Percentiles rank a stretch among this genome's conserved stretches.
These are phyloP conservation scores for Sarocladiaceae sp. DNA, from an alignment of 2,329 filamentous ascomycete genomes.

Conservation along the genomic window DNA sequence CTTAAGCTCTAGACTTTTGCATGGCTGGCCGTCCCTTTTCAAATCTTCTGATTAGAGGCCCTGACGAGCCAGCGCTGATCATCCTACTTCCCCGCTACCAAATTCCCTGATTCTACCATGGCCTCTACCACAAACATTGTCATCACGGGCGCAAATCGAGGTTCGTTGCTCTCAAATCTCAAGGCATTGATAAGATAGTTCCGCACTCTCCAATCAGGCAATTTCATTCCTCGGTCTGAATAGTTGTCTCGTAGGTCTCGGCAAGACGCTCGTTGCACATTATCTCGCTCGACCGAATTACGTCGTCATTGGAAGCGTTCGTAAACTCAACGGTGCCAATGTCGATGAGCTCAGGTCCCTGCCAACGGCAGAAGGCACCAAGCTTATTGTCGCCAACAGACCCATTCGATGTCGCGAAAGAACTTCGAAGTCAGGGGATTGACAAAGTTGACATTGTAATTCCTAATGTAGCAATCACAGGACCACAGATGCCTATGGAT, in stretches of 20 bases:
- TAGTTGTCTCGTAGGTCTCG: conserved; percentile 20
- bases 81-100: too few relatives aligned
- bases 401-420: conserved; percentile 25
- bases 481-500: not conserved
- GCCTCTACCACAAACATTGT: not conserved
- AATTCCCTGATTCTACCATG: too few relatives aligned
- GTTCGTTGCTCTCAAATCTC: not conserved
- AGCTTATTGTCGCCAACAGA: conserved; percentile 37
- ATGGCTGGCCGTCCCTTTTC: too few relatives aligned
- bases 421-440: conserved; percentile 30
- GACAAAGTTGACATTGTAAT: conserved; percentile 44
- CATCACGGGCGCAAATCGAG: conserved; percentile 1
- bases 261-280: conserved; percentile 25
- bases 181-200: too few relatives aligned
- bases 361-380: conserved; percentile 27
- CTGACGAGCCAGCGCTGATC: too few relatives aligned
- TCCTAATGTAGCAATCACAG: conserved; percentile 36
- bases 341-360: conserved; percentile 28
- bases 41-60: too few relatives aligned
- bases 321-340: conserved; percentile 22
- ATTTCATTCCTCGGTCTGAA: not conserved
- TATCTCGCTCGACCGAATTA: conserved; percentile 53
- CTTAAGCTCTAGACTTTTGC: too few relatives aligned
- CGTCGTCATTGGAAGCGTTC: conserved; percentile 35
- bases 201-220: too few relatives aligned